phyloP scores from a whole-genome alignment of 495 filamentous ascomycete genomes.

The Aspergillus biplanus region DNA sequence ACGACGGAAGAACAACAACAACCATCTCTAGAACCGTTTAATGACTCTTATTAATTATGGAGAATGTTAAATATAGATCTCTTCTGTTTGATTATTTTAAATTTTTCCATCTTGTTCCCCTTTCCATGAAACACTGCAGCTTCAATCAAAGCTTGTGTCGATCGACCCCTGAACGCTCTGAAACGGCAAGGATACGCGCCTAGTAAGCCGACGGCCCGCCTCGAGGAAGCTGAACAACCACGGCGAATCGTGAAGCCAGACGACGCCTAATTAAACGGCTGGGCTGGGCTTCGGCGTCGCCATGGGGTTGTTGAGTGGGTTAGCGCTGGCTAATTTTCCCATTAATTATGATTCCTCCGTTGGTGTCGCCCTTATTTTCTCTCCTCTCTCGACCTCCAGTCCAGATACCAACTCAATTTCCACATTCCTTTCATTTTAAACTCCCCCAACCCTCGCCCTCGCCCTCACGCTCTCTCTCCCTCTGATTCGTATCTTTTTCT shows the following conservation, averaged over 20 bases:
- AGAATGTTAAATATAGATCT: no score
- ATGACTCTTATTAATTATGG: no score
- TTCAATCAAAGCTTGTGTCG: constrained; percentile 9
- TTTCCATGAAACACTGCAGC: constrained; percentile 4
- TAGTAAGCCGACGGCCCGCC: constrained; percentile 6
- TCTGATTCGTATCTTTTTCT: background rate
- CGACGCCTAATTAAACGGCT: constrained; percentile 16
- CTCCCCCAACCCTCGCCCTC: constrained; percentile 1
- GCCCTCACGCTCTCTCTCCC: constrained; percentile 8
- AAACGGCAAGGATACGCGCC: constrained; percentile 31
- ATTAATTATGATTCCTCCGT: background rate
- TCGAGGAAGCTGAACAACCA: constrained; percentile 2
- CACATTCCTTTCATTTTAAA: constrained; percentile 12
- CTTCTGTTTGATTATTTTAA: background rate
- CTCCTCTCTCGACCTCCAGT: constrained; percentile 6
- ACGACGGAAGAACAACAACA: no score
- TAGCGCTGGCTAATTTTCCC: constrained; percentile 2
- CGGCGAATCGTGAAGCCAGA: background rate
- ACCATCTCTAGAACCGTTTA: no score
- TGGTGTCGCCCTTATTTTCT: constrained; percentile 5
- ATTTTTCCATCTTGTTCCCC: background rate
- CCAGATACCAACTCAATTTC: background rate
- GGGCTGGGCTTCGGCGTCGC: constrained; percentile 10
- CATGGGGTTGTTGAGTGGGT: background rate
- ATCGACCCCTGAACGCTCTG: constrained; percentile 26